Base-by-base conservation (phyloP, 2,329 filamentous ascomycete species). In the Neonectria hederae region DNA sequence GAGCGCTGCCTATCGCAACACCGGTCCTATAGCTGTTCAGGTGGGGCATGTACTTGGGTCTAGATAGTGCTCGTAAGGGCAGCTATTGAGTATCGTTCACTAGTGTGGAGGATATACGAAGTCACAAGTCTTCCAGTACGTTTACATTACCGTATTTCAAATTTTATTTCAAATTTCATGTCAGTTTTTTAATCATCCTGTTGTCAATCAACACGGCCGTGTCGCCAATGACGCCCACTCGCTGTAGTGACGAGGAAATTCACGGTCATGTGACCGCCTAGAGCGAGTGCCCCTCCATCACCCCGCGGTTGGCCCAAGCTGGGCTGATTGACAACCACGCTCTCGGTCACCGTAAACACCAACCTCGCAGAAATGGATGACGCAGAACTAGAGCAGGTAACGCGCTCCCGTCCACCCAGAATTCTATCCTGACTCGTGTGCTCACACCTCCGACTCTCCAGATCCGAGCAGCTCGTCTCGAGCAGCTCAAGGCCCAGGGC, bases 401-500 rank as follows among this genome's bases (percentile, higher is more conserved):
- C 43, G 10, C 21, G 28, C 32, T 5, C 26, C 3, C 5, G 10
- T n/a, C 9, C 5, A 13, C 10, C 17, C 17, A n/a, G 21, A 21
- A 24, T 35, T 28, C 28, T 5, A n/a, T 11, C 10, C 5, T 1
- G 2, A n/a, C 17, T 13, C 2, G 2, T 5, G 30, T 5, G 32
- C 54, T 70, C 8, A 71, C 54, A 48, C 11, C 28, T 6, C 9
- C 19, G 14, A 21, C 10, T 4, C 19, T 30, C 21, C 75, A 97
- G 91, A 97, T 98, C 77, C 87, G 95, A 77, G 92, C 93, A 80
- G 95, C 95, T 75, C 93, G 96, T 67, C 90, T 97, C 59, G 92
- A 95, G 80, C 94, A 99, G 83, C 90, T 98, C 71, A 96, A 97
- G 80, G 87, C 94, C 73, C 84, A 92, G 80, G 82, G 86, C 68